Base-by-base conservation (phyloP, 805 yeast species). In the Saturnispora quitensis region DNA sequence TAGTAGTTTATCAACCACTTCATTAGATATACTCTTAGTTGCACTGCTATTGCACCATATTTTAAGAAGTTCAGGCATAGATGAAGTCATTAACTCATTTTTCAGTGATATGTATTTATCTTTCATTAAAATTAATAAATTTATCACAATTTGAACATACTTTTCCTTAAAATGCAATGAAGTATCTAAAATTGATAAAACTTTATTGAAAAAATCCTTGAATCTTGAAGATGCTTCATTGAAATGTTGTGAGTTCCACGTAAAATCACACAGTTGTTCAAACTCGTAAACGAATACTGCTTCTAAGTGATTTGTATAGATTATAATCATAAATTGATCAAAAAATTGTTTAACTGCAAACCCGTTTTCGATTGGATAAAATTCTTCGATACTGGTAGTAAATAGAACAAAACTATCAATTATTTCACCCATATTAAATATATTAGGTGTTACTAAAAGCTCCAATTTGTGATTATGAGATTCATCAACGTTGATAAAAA, bases 391-490 rank as follows among this genome's bases (percentile, higher is more conserved):
- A 1, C 86, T 81, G 44, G 86, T 82, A 25, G 81, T 71, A 60
- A 87, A 88, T 12, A 81, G 68, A 46, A 88, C 72, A 38, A 88
- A 80, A 38, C 86, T 82, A 52, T 86, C 96, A 47, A 88, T 66
- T 15, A 89, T 76, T 5, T 86, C 75, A 56, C 90, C 76, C 84
- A 90, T 87, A 60, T 89, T 88, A 66, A 85, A 81, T 15, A 89
- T 75, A 60, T 81, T 81, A 2, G 88, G 81, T 0, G 82, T 80
- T 2, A 86, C 85, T 38, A 88, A 66, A 3, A 82, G 74, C 54
- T 84, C 82, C 50, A 83, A 82, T 57, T 77, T 75, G 22, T 80
- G 72, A 53, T 74, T 74, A 20, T 52, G 43, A 5, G 24, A 20
- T 4, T 77, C 70, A 56, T 82, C 88, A 55, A 74, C 80, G 43